phyloP scores from a whole-genome alignment of 352 stramenopile genomes.

The Halophytophthora polymorphica region DNA sequence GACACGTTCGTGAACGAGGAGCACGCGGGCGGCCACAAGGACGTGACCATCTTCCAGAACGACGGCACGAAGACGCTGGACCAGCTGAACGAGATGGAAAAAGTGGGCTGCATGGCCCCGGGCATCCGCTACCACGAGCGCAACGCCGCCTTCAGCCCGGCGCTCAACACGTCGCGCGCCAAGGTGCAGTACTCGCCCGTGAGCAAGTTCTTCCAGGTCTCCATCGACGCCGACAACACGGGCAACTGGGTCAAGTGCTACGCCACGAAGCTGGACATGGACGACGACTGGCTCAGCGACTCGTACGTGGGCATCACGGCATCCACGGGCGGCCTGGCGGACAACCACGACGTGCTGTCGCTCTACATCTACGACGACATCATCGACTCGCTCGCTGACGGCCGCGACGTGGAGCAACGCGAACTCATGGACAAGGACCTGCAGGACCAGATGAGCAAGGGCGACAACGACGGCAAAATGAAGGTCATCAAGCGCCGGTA shows the following conservation, averaged over 20 bases:
- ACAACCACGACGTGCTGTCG: slow-evolving; percentile 81
- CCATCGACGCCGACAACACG: slow-evolving; percentile 70
- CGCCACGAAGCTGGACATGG: slow-evolving; percentile 42
- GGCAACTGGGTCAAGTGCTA: slow-evolving; percentile 76
- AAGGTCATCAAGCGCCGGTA: slow-evolving; percentile 76
- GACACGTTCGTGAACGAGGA: slow-evolving; percentile 86
- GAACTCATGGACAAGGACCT: slow-evolving; percentile 48
- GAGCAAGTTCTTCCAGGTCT: slow-evolving; percentile 62
- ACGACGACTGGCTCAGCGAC: slow-evolving; percentile 55
- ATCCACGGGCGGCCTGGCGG: slow-evolving; percentile 74
- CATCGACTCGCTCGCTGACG: slow-evolving; percentile 46
- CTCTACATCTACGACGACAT: slow-evolving; percentile 77
- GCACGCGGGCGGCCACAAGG: slow-evolving; percentile 74
- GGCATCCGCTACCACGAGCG: slow-evolving; percentile 81
- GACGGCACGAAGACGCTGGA: slow-evolving; percentile 75
- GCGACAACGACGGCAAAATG: slow-evolving; percentile 59
- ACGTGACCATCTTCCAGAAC: slow-evolving; percentile 82
- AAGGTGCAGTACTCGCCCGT: slow-evolving; percentile 70
- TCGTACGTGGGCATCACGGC: slow-evolving; percentile 73
- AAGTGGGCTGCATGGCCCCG: slow-evolving; percentile 72
- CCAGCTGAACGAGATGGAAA: slow-evolving; percentile 66
- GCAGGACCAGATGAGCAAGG: slow-evolving; percentile 43
- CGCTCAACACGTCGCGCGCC: slow-evolving; percentile 75
- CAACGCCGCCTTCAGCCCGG: slow-evolving; percentile 73
- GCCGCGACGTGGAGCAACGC: slow-evolving; percentile 62